These are phyloP conservation scores for Aspergillus sp. DNA, from an alignment of 2,329 filamentous ascomycete genomes.

Conservation along the genomic window DNA sequence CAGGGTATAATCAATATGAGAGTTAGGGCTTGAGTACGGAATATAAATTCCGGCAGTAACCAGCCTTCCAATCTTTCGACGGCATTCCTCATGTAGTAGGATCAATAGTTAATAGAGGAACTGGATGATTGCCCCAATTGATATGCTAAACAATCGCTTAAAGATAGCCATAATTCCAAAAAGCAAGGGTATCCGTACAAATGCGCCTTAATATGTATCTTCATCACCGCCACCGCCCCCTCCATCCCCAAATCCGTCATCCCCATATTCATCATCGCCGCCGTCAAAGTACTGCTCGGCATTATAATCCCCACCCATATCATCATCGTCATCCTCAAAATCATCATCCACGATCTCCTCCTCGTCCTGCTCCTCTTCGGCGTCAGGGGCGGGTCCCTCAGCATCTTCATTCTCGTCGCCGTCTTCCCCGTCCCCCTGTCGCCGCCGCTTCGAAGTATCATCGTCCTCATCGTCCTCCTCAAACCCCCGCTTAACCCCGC, in stretches of 20 bases:
- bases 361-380: slow-evolving; percentile 46
- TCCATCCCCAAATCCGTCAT: slow-evolving; percentile 56
- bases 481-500: slow-evolving; percentile 38
- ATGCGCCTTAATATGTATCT: slow-evolving; percentile 36
- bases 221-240: slow-evolving; percentile 55
- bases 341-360: slow-evolving; percentile 58
- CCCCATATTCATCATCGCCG: slow-evolving; percentile 56
- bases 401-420: slow-evolving; percentile 40
- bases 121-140: background rate
- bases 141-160: background rate
- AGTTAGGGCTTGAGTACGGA: too few relatives aligned
- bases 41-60: too few relatives aligned
- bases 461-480: slow-evolving; percentile 48
- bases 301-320: slow-evolving; percentile 62
- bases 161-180: slow-evolving; percentile 14
- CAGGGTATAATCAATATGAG: too few relatives aligned
- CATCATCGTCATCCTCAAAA: slow-evolving; percentile 61
- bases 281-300: slow-evolving; percentile 65
- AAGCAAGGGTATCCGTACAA: slow-evolving; percentile 32
- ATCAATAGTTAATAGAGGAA: too few relatives aligned
- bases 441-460: slow-evolving; percentile 33
- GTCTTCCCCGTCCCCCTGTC: slow-evolving; percentile 30
- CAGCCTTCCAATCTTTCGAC: too few relatives aligned
- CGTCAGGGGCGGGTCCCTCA: slow-evolving; percentile 43
- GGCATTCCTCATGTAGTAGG: too few relatives aligned